phyloP scores from a whole-genome alignment of 208 protist species.

The Porcisia deanei region DNA sequence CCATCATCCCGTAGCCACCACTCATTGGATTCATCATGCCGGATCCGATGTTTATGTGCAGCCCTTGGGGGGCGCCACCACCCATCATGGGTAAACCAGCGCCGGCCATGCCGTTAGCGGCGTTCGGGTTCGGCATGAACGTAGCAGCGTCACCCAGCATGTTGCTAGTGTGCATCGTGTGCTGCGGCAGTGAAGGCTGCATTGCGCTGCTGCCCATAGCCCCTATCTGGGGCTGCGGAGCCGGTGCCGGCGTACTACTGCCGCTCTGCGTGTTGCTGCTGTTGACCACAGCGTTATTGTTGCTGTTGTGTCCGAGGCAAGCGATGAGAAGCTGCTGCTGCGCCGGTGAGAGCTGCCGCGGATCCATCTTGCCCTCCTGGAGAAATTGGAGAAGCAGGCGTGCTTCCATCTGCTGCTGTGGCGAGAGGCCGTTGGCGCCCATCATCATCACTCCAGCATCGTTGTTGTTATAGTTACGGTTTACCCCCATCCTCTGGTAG shows the following conservation, averaged over 20 bases:
- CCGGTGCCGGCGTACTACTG: not conserved
- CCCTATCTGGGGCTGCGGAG: conserved; percentile 4
- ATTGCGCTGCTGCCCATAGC: not conserved
- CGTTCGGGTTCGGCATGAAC: conserved; percentile 5
- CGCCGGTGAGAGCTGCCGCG: conserved; percentile 55
- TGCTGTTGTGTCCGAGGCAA: conserved; percentile 7
- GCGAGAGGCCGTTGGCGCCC: conserved; percentile 26
- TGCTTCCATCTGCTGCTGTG: conserved; percentile 53
- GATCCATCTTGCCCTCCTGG: conserved; percentile 68
- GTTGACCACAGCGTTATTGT: not conserved
- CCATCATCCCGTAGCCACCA: conserved; percentile 3
- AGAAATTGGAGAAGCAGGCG: conserved; percentile 74
- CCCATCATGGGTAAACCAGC: conserved; percentile 6
- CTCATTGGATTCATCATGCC: conserved; percentile 18
- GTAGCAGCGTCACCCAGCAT: not conserved
- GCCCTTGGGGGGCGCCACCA: conserved; percentile 2
- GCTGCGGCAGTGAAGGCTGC: not conserved
- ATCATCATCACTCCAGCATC: not conserved
- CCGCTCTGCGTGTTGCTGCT: not conserved
- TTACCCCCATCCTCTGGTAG: conserved; percentile 4
- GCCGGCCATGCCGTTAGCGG: not conserved
- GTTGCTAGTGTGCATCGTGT: conserved; percentile 6
- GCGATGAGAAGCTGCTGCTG: conserved; percentile 48
- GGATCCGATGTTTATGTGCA: conserved; percentile 1
- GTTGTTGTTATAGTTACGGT: conserved; percentile 1